A percentile compares a stretch with the other conserved stretches of the same genome.
Evolutionary conservation across 2,329 filamentous ascomycete species (phyloP).

Genomic region (Fusarium hostae): DNA sequence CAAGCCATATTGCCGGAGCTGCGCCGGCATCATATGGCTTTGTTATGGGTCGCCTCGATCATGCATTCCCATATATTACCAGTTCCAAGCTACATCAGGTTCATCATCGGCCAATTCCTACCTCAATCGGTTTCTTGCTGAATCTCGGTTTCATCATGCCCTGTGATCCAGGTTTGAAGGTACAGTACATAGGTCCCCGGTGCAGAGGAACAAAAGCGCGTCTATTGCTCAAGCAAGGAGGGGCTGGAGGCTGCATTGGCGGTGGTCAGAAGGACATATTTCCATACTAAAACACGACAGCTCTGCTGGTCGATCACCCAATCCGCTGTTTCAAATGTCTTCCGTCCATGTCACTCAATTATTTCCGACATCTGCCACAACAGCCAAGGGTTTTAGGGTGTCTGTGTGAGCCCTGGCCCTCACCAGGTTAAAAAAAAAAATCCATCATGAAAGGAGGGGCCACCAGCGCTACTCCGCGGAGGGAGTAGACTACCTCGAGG

Average conservation of each 20-base stretch:
- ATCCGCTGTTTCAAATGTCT: slow-evolving; percentile 19
- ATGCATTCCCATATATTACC: slow-evolving; percentile 26
- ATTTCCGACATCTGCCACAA: slow-evolving; percentile 18
- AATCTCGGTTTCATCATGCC: background rate
- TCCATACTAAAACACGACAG: background rate
- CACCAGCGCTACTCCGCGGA: slow-evolving; percentile 22
- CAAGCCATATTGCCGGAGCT: slow-evolving; percentile 12
- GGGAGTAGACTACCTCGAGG: background rate
- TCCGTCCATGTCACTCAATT: slow-evolving; percentile 11
- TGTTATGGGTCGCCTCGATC: slow-evolving; percentile 22
- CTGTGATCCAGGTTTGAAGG: background rate
- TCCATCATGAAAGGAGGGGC: slow-evolving; percentile 34
- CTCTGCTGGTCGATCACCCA: slow-evolving; percentile 16
- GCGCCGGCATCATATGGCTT: slow-evolving; percentile 9
- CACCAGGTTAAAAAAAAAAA: slow-evolving; percentile 1
- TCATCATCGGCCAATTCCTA: slow-evolving; percentile 20
- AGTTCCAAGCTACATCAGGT: slow-evolving; percentile 6
- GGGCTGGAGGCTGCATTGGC: slow-evolving; percentile 15
- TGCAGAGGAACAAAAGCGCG: slow-evolving; percentile 11
- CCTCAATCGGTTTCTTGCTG: slow-evolving; percentile 5
- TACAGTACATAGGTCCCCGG: background rate
- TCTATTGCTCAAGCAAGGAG: slow-evolving; percentile 12
- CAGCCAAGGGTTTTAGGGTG: slow-evolving; percentile 16
- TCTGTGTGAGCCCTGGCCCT: slow-evolving; percentile 29
- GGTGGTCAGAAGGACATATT: slow-evolving; percentile 35